phyloP scores from a whole-genome alignment of 176 grass and related monocot species.

The Phyllostachys edulis region DNA sequence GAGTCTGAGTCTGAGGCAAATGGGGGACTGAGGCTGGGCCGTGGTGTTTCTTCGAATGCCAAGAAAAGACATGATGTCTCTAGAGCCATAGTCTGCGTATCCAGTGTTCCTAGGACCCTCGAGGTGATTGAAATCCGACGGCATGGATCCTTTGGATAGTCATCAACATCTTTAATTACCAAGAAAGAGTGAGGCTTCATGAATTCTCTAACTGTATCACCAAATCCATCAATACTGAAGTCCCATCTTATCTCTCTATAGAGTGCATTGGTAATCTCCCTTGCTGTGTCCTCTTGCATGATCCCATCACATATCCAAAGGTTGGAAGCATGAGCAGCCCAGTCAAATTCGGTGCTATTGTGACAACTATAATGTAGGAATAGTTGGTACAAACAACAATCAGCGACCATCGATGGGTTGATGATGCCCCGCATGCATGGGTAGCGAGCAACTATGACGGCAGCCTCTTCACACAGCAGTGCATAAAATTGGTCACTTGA shows the following conservation, averaged over 20 bases:
- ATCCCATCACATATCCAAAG: conserved; percentile 19
- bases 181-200: not conserved
- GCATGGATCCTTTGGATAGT: not conserved
- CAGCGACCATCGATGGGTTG: not conserved
- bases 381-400: not conserved
- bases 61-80: not conserved
- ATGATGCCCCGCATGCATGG: not conserved
- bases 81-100: not conserved
- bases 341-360: not conserved
- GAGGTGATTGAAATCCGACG: conserved; percentile 13
- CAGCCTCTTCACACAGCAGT: not conserved
- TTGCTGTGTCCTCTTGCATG: not conserved
- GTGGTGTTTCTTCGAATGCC: not conserved
- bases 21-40: no score
- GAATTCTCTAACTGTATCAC: not conserved
- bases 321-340: not conserved
- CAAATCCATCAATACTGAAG: not conserved
- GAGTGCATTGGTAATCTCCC: not conserved
- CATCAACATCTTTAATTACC: not conserved
- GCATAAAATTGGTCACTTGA: not conserved
- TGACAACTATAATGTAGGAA: not conserved
- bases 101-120: not conserved
- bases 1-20: no score
- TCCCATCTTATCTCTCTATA: not conserved
- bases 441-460: not conserved